These are phyloP conservation scores for Nepenthes mirabilis DNA, from an alignment of 148 eudicot genomes.

Conservation along the genomic window DNA sequence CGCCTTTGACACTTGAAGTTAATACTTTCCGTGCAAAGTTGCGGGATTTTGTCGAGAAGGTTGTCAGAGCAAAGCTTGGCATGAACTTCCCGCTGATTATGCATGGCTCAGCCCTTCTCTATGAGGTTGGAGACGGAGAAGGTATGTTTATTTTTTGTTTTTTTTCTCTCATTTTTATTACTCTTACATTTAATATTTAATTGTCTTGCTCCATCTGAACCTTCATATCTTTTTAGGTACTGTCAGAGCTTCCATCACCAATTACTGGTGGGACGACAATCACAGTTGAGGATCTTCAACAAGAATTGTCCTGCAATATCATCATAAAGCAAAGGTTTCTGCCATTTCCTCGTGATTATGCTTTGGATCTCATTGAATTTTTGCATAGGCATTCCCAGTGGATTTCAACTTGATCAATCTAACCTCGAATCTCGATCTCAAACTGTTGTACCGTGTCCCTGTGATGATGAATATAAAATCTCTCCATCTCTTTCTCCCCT, in stretches of 20 bases:
- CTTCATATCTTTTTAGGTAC: conserved; percentile 36
- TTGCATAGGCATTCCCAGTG: neutral
- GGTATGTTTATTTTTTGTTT: conserved; percentile 24
- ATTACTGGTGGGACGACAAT: conserved; percentile 44
- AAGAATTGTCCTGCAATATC: conserved; percentile 46
- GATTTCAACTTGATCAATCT: no score
- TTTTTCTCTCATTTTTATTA: neutral
- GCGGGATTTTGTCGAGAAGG: conserved; percentile 72
- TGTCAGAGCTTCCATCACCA: conserved; percentile 59
- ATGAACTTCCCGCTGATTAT: conserved; percentile 74
- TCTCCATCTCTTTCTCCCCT: no score
- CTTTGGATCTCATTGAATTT: neutral
- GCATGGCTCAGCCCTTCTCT: conserved; percentile 68
- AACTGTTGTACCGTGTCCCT: neutral
- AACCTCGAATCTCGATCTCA: no score
- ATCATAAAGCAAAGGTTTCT: conserved; percentile 53
- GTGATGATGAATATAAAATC: neutral
- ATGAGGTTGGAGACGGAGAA: conserved; percentile 97
- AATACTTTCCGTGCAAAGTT: conserved; percentile 67
- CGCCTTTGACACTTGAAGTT: conserved; percentile 72
- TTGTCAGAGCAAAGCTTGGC: conserved; percentile 81
- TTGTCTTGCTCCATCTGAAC: neutral
- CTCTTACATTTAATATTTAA: neutral
- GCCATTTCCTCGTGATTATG: neutral
- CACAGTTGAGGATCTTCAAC: conserved; percentile 62